Evolutionary conservation across 2,329 filamentous ascomycete species (phyloP).

Genomic region (Bisporella sp.): DNA sequence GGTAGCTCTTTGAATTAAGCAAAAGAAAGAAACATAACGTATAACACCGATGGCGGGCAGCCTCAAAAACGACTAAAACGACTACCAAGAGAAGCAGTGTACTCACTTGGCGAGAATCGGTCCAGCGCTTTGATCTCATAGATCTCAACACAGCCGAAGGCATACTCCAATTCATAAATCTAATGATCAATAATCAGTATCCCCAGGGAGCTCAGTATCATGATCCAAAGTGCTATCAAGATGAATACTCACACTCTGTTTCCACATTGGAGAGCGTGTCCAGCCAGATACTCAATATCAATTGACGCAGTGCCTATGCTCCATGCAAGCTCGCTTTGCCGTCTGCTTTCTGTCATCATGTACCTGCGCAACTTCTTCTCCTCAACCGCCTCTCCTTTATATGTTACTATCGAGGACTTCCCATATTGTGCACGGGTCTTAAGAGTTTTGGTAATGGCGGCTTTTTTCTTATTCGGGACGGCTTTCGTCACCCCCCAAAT

Average conservation of each 20-base stretch:
- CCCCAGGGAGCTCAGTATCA: too few species aligned
- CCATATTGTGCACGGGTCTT: slow-evolving; percentile 7
- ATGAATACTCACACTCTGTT: slow-evolving; percentile 8
- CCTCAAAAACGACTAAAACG: too few species aligned
- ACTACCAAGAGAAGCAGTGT: too few species aligned
- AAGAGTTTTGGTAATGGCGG: background rate
- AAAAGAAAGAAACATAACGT: too few species aligned
- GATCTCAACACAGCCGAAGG: too few species aligned
- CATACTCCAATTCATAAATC: too few species aligned
- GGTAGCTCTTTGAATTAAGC: too few species aligned
- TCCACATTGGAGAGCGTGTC: slow-evolving; percentile 10
- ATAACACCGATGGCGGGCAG: too few species aligned
- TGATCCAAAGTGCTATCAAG: too few species aligned
- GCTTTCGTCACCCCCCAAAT: slow-evolving; percentile 6
- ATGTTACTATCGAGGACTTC: slow-evolving; percentile 5
- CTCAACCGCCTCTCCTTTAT: slow-evolving; percentile 9
- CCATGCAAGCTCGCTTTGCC: background rate
- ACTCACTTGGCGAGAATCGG: too few species aligned
- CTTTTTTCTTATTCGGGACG: slow-evolving; percentile 7
- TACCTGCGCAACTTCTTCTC: slow-evolving; percentile 8
- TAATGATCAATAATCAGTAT: too few species aligned
- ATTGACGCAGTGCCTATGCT: slow-evolving; percentile 1
- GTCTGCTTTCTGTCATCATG: slow-evolving; percentile 6
- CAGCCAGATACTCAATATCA: slow-evolving; percentile 7
- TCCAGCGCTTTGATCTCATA: too few species aligned